Percentiles rank a stretch among this genome's conserved stretches.
These are phyloP conservation scores for Colletotrichum spaethianum DNA, from an alignment of 2,329 filamentous ascomycete species.

Conservation along the genomic window DNA sequence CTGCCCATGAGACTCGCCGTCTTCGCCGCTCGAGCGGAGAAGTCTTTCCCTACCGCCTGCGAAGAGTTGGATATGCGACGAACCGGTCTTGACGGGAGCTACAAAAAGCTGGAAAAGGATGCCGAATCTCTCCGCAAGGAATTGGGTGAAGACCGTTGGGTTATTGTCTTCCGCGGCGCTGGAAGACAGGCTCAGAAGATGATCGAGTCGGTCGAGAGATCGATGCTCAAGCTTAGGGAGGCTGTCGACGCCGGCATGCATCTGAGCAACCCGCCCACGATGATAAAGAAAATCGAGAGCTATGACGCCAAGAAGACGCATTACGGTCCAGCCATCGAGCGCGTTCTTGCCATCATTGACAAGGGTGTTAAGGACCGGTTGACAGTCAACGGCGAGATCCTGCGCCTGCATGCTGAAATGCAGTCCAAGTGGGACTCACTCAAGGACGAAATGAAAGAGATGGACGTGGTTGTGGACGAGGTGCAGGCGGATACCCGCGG, in stretches of 20 bases:
- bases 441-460: slow-evolving; percentile 81
- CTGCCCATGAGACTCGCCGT: slow-evolving; percentile 93
- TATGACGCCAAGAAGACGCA: slow-evolving; percentile 97
- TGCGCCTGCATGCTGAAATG: slow-evolving; percentile 88
- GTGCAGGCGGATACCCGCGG: slow-evolving; percentile 73
- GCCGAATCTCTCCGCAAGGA: slow-evolving; percentile 91
- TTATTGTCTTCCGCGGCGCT: slow-evolving; percentile 94
- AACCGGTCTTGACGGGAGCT: slow-evolving; percentile 83
- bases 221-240: slow-evolving; percentile 85
- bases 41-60: slow-evolving; percentile 89
- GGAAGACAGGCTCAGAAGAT: slow-evolving; percentile 95
- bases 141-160: slow-evolving; percentile 95
- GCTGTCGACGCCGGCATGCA: slow-evolving; percentile 82
- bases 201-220: slow-evolving; percentile 94
- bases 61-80: slow-evolving; percentile 87
- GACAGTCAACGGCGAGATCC: slow-evolving; percentile 95
- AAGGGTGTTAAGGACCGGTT: slow-evolving; percentile 96
- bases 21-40: slow-evolving; percentile 84
- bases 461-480: slow-evolving; percentile 83
- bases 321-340: slow-evolving; percentile 93
- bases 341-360: slow-evolving; percentile 92
- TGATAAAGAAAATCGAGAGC: slow-evolving; percentile 88
- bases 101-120: slow-evolving; percentile 90
- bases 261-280: slow-evolving; percentile 76
- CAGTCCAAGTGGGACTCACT: slow-evolving; percentile 84